A percentile compares a stretch with the other conserved stretches of the same genome.
Evolutionary conservation across 176 grass and related monocot genomes (phyloP).

Genomic region (Secale cereale): DNA sequence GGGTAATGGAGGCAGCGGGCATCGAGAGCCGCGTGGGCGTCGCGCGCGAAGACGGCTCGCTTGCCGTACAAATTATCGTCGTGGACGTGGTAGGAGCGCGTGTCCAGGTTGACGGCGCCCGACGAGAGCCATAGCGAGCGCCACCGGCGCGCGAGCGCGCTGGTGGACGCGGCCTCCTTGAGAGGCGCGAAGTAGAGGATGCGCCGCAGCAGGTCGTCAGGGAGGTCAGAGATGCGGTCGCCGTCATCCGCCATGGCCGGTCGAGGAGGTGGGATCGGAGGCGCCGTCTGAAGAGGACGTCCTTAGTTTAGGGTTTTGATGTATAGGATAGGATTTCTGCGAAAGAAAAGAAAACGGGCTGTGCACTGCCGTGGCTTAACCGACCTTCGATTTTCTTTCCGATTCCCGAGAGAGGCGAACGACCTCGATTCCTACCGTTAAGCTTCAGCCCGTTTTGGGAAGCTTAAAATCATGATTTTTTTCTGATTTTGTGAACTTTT

Average conservation of each 20-base stretch:
- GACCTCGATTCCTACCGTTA: too few relatives aligned
- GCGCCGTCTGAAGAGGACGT: background rate
- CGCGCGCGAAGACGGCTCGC: background rate
- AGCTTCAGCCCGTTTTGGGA: too few relatives aligned
- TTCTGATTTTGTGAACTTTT: too few relatives aligned
- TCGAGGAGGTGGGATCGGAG: background rate
- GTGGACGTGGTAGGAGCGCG: background rate
- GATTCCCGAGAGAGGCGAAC: too few relatives aligned
- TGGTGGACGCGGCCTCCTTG: background rate
- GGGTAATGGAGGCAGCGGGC: background rate
- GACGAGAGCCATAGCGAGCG: background rate
- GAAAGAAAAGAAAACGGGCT: too few relatives aligned
- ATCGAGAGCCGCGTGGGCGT: background rate
- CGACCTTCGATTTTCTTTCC: too few relatives aligned
- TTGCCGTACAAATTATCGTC: background rate
- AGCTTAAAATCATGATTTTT: too few relatives aligned
- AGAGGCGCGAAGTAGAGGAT: background rate
- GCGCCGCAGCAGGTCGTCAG: background rate
- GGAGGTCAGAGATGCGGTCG: background rate
- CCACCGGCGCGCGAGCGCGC: background rate
- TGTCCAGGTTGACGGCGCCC: background rate
- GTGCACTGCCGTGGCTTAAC: too few relatives aligned
- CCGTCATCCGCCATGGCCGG: background rate
- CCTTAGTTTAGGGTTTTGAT: background rate
- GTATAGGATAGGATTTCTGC: too few relatives aligned